Percentiles rank a stretch among this genome's conserved stretches.
phyloP scores from a whole-genome alignment of 2,329 filamentous ascomycete genomes.

The Thielaviopsis cerberus region DNA sequence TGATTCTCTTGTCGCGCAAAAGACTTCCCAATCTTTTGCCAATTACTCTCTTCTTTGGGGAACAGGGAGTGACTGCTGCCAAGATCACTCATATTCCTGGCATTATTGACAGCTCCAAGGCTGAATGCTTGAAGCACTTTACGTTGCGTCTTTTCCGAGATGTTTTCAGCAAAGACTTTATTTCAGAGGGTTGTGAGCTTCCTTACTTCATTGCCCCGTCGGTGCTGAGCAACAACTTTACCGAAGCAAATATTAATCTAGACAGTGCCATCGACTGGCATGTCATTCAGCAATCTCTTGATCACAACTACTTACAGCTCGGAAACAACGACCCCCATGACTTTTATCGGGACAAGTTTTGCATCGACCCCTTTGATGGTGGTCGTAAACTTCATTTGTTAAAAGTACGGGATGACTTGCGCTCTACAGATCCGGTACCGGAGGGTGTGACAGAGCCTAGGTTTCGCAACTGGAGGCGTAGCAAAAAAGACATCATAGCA shows the following conservation, averaged over 20 bases:
- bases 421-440: constrained; percentile 47
- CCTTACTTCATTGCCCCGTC: constrained; percentile 69
- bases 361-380: constrained; percentile 41
- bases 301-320: constrained; percentile 16
- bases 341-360: constrained; percentile 34
- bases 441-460: constrained; percentile 29
- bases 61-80: constrained; percentile 40
- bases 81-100: constrained; percentile 26
- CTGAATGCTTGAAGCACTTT: constrained; percentile 43
- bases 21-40: constrained; percentile 43
- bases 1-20: constrained; percentile 54
- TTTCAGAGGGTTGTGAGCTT: constrained; percentile 41
- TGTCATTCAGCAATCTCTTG: constrained; percentile 26
- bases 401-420: constrained; percentile 37
- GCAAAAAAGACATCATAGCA: constrained; percentile 49
- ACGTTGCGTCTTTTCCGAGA: constrained; percentile 63
- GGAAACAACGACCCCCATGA: constrained; percentile 26
- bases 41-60: constrained; percentile 56
- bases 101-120: constrained; percentile 25
- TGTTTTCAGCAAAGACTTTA: constrained; percentile 75
- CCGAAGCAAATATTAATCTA: not conserved
- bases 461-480: constrained; percentile 24
- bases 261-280: constrained; percentile 40
- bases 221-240: constrained; percentile 14
- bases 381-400: constrained; percentile 40